Base-by-base conservation (phyloP, 768 basidiomycete genomes). In the Phanerochaete carnosa region DNA sequence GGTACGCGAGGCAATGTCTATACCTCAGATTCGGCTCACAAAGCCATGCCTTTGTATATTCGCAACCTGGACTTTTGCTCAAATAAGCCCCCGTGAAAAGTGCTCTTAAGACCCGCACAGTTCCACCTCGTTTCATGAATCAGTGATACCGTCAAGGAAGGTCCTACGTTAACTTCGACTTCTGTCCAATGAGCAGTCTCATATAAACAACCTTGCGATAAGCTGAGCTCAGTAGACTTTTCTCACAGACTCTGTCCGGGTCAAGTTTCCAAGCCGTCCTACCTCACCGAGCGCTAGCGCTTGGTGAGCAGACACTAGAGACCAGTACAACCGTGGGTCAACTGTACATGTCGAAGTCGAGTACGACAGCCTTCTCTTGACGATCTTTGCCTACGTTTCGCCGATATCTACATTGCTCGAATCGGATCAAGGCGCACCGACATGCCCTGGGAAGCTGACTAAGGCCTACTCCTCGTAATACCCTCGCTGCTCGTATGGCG, bases 361-460 rank as follows among this genome's bases (percentile, higher is more conserved):
- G 39, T 43, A 43, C 39, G 39, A 43, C 43, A 30, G 22, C 13
- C 52, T 54, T 58, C 61, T 25, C 3, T 6, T 22, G 57, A 16
- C 50, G 50, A 62, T 54, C 55, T 43, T 35, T 29, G 30, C 59
- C 59, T 51, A 49, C 53, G 45, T 60, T 60, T 43, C 25, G 23
- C 61, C 61, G 61, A 58, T 62, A 62, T 62, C 61, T 62, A 39
- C 61, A 62, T 62, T 43, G 45, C 25, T 30, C 23, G 30, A 35
- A n/a, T 49, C 59, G 59, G 54, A 60, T 55, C 59, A 43, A 54
- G 54, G 54, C 33, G 33, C 32, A 25, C 54, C 35, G 54, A 55
- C 54, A 23, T 12, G 33, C 35, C 7, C 54, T 43, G 54, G 54
- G 54, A 55, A 55, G 35, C 25, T 25, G n/a, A 15, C 22, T 22